phyloP scores from a whole-genome alignment of 129 eudicot species.

The Pseudognaphalium luteoalbum region DNA sequence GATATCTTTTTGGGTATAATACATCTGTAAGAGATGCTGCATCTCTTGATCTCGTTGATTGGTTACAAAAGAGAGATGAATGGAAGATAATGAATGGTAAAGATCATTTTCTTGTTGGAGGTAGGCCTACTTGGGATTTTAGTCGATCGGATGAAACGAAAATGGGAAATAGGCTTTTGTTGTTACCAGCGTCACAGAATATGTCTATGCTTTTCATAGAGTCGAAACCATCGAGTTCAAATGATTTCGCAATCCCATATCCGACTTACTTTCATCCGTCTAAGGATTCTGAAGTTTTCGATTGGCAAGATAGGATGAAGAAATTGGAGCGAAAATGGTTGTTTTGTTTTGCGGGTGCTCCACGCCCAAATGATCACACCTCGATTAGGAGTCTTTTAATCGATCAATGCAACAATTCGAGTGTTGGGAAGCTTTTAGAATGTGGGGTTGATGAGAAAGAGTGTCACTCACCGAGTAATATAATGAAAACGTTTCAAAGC shows the following conservation, averaged over 20 bases:
- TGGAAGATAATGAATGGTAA: conserved; percentile 3
- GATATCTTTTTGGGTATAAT: conserved; percentile 6
- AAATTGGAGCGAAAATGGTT: neutral
- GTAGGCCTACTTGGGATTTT: conserved; percentile 1
- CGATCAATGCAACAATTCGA: conserved; percentile 5
- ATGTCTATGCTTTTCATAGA: conserved; percentile 9
- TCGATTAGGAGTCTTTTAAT: conserved; percentile 5
- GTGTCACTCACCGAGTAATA: neutral
- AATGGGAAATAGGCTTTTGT: neutral
- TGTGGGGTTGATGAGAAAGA: neutral
- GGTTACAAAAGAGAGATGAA: neutral
- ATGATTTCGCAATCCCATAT: neutral
- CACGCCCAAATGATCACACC: neutral
- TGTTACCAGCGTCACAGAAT: neutral
- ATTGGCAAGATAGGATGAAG: conserved; percentile 1
- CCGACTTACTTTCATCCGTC: conserved; percentile 3
- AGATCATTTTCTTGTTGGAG: conserved; percentile 4
- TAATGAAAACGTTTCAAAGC: conserved; percentile 4
- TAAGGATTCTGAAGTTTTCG: neutral
- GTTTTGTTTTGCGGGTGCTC: neutral
- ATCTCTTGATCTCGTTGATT: neutral
- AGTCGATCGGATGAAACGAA: neutral
- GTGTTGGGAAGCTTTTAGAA: conserved; percentile 2
- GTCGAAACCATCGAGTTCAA: neutral
- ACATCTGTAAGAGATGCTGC: neutral